A percentile compares a stretch with the other conserved stretches of the same genome.
These are phyloP conservation scores for Nannizziopsis arthrosporioides DNA, from an alignment of 2,329 filamentous ascomycete genomes.

Conservation along the genomic window DNA sequence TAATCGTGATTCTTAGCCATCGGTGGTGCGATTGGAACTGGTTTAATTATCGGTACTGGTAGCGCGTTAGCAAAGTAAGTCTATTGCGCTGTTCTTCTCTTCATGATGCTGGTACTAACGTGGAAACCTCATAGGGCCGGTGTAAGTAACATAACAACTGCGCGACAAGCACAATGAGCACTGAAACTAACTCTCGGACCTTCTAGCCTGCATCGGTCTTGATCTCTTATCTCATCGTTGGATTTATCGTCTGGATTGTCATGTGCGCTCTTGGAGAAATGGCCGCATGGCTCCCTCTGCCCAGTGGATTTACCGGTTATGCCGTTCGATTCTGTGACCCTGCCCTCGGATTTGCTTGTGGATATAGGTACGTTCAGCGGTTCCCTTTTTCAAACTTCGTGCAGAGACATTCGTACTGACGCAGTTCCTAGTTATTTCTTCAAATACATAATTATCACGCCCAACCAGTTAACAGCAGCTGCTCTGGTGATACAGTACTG, in stretches of 20 bases:
- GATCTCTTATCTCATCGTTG: conserved; percentile 35
- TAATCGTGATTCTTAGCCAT: conserved; percentile 26
- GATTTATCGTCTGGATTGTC: conserved; percentile 60
- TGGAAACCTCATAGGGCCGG: conserved; percentile 22
- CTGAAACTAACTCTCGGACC: not conserved
- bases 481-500: conserved; percentile 70
- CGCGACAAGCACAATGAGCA: too few species aligned
- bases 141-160: conserved; percentile 20
- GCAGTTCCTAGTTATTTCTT: conserved; percentile 46
- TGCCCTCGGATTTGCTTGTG: conserved; percentile 38
- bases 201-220: conserved; percentile 31
- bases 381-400: not conserved
- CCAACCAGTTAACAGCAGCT: conserved; percentile 73
- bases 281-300: conserved; percentile 40
- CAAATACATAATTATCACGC: conserved; percentile 75
- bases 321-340: conserved; percentile 36
- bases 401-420: conserved; percentile 21
- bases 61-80: conserved; percentile 32
- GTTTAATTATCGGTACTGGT: conserved; percentile 45
- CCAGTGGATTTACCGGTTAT: conserved; percentile 39
- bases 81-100: not conserved
- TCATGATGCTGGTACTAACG: conserved; percentile 12
- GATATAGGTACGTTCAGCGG: conserved; percentile 36
- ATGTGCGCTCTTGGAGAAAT: conserved; percentile 39
- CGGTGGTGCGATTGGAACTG: conserved; percentile 47